Evolutionary conservation across 2,329 filamentous ascomycete genomes (phyloP).

Genomic region (Apiospora rasikravindrae): DNA sequence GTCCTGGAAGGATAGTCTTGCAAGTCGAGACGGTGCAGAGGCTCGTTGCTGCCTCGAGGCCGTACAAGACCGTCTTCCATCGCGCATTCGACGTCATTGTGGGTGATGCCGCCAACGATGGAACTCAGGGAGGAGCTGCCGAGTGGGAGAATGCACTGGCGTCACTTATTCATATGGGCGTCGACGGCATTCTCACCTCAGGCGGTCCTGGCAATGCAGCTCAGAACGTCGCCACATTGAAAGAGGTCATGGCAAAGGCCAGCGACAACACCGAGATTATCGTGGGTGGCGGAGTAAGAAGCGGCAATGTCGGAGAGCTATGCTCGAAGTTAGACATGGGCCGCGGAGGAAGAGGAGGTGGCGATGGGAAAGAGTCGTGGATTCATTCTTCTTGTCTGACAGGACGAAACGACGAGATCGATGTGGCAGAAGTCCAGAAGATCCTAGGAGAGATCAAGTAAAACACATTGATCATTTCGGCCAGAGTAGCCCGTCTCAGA

Average conservation of each 20-base stretch:
- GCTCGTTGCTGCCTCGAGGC: conserved; percentile 49
- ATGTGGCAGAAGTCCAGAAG: conserved; percentile 35
- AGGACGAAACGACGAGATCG: conserved; percentile 25
- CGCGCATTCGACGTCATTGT: conserved; percentile 60
- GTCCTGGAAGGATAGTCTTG: conserved; percentile 33
- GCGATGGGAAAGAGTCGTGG: conserved; percentile 38
- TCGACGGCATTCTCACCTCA: conserved; percentile 58
- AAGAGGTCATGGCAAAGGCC: conserved; percentile 40
- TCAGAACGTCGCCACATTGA: conserved; percentile 46
- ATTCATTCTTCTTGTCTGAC: conserved; percentile 55
- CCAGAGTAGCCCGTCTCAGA: not conserved
- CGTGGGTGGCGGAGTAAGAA: conserved; percentile 57
- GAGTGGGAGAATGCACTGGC: conserved; percentile 39
- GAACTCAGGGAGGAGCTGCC: not conserved
- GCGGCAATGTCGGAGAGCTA: conserved; percentile 43
- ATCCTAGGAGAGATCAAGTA: conserved; percentile 24
- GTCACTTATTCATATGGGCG: conserved; percentile 49
- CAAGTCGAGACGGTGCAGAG: conserved; percentile 46
- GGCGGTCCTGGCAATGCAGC: conserved; percentile 51
- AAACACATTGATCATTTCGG: not conserved
- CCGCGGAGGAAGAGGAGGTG: conserved; percentile 23
- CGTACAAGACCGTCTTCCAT: conserved; percentile 57
- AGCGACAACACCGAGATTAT: conserved; percentile 50
- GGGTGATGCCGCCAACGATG: conserved; percentile 1
- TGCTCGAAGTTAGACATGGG: conserved; percentile 34